Percentiles rank a stretch among this genome's conserved stretches.
Evolutionary conservation across 2,329 filamentous ascomycete species (phyloP).

Genomic region (Golovinomyces cichoracearum): DNA sequence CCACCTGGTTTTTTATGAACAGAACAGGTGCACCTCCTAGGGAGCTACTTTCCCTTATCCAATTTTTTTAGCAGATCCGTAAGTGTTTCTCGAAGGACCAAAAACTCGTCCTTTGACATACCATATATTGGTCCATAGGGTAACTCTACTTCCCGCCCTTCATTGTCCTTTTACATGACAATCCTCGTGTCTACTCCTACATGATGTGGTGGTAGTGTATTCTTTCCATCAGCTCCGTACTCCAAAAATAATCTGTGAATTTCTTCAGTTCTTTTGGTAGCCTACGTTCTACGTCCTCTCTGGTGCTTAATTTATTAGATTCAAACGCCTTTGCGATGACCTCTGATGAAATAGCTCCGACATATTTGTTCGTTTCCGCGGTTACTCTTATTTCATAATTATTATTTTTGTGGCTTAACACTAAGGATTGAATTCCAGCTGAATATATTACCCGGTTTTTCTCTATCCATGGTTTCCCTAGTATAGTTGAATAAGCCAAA

Average conservation of each 20-base stretch:
- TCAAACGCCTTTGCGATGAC: neutral
- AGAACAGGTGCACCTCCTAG: neutral
- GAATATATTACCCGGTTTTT: neutral
- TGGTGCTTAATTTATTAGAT: too few species aligned
- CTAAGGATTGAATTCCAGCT: neutral
- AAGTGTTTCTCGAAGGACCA: neutral
- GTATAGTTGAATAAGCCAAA: neutral
- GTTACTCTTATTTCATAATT: neutral
- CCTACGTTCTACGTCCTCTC: too few species aligned
- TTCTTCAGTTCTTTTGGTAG: too few species aligned
- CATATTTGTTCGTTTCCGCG: neutral
- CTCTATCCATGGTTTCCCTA: neutral
- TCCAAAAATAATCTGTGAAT: neutral
- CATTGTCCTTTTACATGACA: neutral
- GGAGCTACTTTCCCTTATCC: neutral
- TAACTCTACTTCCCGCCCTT: neutral
- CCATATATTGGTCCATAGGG: neutral
- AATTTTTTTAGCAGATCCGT: neutral
- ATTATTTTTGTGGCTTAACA: neutral
- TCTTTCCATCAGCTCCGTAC: neutral
- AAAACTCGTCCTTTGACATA: neutral
- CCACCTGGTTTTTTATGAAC: neutral
- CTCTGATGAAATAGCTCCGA: neutral
- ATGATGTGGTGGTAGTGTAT: neutral
- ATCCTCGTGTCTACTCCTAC: neutral